phyloP scores from a whole-genome alignment of 2,329 filamentous ascomycete genomes.

The Fusarium nelsonii region DNA sequence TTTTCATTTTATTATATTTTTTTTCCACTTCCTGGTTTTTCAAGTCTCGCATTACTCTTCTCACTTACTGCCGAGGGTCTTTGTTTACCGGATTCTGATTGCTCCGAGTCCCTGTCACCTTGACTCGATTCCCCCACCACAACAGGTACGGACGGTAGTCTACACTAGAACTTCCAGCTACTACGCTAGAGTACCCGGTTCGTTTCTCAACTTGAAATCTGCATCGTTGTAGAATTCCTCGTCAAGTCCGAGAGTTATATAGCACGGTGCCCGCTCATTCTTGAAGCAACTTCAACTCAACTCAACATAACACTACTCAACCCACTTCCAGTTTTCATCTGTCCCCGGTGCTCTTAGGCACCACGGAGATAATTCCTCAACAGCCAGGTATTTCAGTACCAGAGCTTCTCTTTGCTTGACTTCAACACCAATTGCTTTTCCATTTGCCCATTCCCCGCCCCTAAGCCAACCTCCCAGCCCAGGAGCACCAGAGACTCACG shows the following conservation, averaged over 20 bases:
- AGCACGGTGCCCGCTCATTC: slow-evolving; percentile 19
- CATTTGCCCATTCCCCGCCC: neutral
- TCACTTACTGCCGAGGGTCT: slow-evolving; percentile 11
- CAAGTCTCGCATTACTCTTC: slow-evolving; percentile 15
- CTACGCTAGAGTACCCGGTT: neutral
- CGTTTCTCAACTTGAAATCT: neutral
- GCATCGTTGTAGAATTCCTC: neutral
- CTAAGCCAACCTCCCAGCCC: slow-evolving; percentile 5
- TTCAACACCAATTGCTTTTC: neutral
- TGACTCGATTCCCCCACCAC: slow-evolving; percentile 5
- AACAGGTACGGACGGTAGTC: neutral
- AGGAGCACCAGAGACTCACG: slow-evolving; percentile 3
- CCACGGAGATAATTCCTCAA: slow-evolving; percentile 13
- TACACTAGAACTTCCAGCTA: slow-evolving; percentile 2
- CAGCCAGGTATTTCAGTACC: slow-evolving; percentile 11
- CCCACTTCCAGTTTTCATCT: neutral
- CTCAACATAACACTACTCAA: slow-evolving; percentile 11
- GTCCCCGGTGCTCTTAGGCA: slow-evolving; percentile 33
- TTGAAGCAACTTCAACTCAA: slow-evolving; percentile 11
- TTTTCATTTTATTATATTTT: slow-evolving; percentile 24
- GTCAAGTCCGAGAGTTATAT: slow-evolving; percentile 5
- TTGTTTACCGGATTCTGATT: slow-evolving; percentile 30
- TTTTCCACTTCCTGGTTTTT: slow-evolving; percentile 36
- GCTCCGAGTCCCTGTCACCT: slow-evolving; percentile 27
- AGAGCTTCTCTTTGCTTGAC: slow-evolving; percentile 8